Evolutionary conservation across 805 yeast genomes (phyloP), one percentile per base, ranked within the genome.

Genomic region (Candida boleticola): DNA sequence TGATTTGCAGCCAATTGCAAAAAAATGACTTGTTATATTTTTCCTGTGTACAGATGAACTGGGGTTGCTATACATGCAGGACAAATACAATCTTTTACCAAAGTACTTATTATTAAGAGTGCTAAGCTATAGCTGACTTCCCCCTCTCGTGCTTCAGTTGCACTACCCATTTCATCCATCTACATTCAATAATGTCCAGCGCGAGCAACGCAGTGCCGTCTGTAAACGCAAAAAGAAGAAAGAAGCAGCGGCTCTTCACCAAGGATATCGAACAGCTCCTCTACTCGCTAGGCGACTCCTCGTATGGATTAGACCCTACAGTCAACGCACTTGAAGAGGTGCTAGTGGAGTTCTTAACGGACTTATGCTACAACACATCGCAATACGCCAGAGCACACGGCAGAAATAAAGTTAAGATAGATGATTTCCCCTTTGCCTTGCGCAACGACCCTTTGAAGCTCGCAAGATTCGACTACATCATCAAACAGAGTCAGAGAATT

Each of bases 211-310:
- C 27, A 10, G 36, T 23, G 9, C 41, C 35, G 13, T 19, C 17
- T 9, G 41, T 29, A 5, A 42, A 29, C 30, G 41, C 40, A 29
- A 51, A 47, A 34, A 49, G 61, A 25, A 53, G 66, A 40, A 53
- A 61, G 42, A 60, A 62, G 36, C 71, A 65, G 40, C 58, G 68
- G 31, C 58, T 67, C 21, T 70, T 70, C 52, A 55, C 63, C 23
- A 66, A 63, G 29, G 76, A 70, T 46, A 66, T 70, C 21, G 76
- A 70, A 40, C 65, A 62, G 40, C 54, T 70, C 17, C 54, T 70
- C 10, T 70, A 60, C 41, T 61, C 74, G 4, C 48, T 70, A 38
- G 76, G 76, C 1, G 76, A 70, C 43, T 63, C 67, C 2, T 71
- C 74, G 0, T 63, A 63, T 7, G 61, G 68, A 11, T 55, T 58